Conservation (phyloP, 768 basidiomycete genomes). For the Mycena chlorophos region DNA sequence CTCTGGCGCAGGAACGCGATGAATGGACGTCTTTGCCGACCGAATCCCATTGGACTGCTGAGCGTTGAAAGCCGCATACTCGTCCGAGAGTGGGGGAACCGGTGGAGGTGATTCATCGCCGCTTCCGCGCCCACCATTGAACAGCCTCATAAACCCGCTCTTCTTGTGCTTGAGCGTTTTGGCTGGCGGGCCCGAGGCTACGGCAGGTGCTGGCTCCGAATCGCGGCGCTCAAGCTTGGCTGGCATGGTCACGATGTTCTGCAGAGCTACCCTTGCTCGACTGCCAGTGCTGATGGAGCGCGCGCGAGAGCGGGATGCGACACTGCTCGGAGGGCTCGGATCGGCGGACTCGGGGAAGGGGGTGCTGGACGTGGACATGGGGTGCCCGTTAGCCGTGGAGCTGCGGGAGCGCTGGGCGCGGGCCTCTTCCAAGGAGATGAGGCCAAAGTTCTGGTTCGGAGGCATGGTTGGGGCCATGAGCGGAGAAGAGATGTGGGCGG, state of each 20-base stretch:
- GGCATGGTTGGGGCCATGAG: slow-evolving; percentile 33
- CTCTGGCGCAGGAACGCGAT: slow-evolving; percentile 45
- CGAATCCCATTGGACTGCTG: slow-evolving; percentile 23
- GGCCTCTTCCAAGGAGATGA: slow-evolving; percentile 80
- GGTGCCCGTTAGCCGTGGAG: slow-evolving; percentile 38
- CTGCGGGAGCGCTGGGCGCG: slow-evolving; percentile 67
- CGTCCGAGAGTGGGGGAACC: slow-evolving; percentile 51
- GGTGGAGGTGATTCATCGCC: slow-evolving; percentile 57
- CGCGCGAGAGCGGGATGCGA: slow-evolving; percentile 40
- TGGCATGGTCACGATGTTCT: slow-evolving; percentile 39
- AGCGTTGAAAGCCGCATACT: slow-evolving; percentile 32
- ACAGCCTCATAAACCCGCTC: slow-evolving; percentile 79
- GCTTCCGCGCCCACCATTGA: slow-evolving; percentile 57
- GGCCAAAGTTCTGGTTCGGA: slow-evolving; percentile 56
- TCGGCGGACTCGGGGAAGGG: slow-evolving; percentile 37
- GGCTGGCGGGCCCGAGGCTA: slow-evolving; percentile 25
- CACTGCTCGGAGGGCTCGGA: slow-evolving; percentile 25
- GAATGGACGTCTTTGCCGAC: slow-evolving; percentile 31
- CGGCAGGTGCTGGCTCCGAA: slow-evolving; percentile 34
- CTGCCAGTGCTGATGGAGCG: slow-evolving; percentile 65
- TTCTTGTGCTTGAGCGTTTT: slow-evolving; percentile 73
- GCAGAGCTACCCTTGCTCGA: slow-evolving; percentile 50
- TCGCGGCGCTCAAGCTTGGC: slow-evolving; percentile 44
- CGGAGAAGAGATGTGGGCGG: slow-evolving; percentile 25
- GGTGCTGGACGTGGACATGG: slow-evolving; percentile 28